Evolutionary conservation across 345 rosid species (phyloP), one percentile per base, ranked within the genome.

Genomic region (Rubroshorea leprosula): DNA sequence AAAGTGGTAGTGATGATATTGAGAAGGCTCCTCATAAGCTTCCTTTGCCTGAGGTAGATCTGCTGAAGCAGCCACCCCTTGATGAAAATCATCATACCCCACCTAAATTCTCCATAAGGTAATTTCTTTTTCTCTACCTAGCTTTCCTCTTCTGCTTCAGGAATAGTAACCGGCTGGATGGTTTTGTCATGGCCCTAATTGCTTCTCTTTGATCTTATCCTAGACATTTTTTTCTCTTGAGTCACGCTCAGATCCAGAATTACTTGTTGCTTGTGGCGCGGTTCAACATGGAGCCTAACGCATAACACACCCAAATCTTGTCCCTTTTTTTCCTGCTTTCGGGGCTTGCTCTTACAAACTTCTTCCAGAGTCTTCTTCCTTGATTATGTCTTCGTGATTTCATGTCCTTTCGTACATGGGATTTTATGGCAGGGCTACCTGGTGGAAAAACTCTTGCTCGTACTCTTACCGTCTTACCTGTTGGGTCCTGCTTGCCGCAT

Each of bases 31-130:
- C 81, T 56, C 68, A 47, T 51, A 67, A 72, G 60, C 72, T 66
- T 65, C 64, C 71, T 55, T 72, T 72, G 60, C 67, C 74, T 68
- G 70, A 64, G 60, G 65, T 62, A 67, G 83, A 81, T 81, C 85
- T 76, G 75, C 76, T 69, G 24, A 69, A 60, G 55, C 54, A 44
- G 51, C 57, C 69, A 7, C 19, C 54, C 46, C 68, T 61, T 71
- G 63, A 38, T 55, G 64, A 35, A 1, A 41, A 19, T 35, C 47
- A 35, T 52, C 56, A 41, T 49, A 64, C 48, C 59, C 72, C 69
- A 58, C 79, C 41, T 35, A 78, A 48, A 47, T 90, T 90, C 86
- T 87, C 94, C 67, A 85, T 90, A 74, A 85, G 98, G 98, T 91
- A 76, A 66, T 57, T 54, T 14, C 24, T 16, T 26, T 9, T 26